Base-by-base conservation (phyloP, 2,329 filamentous ascomycete genomes). In the Fusarium subglutinans region DNA sequence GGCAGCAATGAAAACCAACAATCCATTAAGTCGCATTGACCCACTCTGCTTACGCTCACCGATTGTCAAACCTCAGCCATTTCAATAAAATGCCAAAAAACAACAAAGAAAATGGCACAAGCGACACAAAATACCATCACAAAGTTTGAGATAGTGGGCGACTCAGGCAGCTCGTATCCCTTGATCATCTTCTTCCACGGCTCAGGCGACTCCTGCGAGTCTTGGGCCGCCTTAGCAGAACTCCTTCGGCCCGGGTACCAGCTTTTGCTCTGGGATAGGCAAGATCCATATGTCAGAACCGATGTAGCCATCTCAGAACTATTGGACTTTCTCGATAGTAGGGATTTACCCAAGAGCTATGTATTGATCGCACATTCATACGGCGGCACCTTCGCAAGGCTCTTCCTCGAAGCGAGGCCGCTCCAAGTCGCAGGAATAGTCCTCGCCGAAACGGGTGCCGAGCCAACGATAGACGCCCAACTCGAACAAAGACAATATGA, bases 361-460 rank as follows among this genome's bases (percentile, higher is more conserved):
- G 51, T 77, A 1, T 35, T 77, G 1, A 18, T 77, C 2, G 75
- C 74, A 5, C 74, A 76, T 55, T 77, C 75, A 11, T 77, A 75
- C 6, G 75, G 75, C 1, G 75, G 75, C 15, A 75, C 67, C 3
- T 75, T 77, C 24, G 70, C 67, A 7, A 58, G 72, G 18, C 44
- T 66, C 2, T 77, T 73, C 30, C 62, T 77, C 2, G 71, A 77
- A 18, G 56, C 53, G 13, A 63, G 60, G 20, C 65, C 51, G 14
- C 24, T 56, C 6, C 50, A 73, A 14, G 64, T 77, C 8, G 73
- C 69, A 2, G 75, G 75, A 11, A 66, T 77, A 63, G 66, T 77
- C 5, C 73, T 77, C 9, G 75, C 63, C 4, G 75, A 77, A 24
- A 77, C 75, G 2, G 75, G 75, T 9, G 75, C 77, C 24, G 75